Evolutionary conservation across 805 yeast species (phyloP), one percentile per base, ranked within the genome.

Genomic region (Pichia ethanolica): DNA sequence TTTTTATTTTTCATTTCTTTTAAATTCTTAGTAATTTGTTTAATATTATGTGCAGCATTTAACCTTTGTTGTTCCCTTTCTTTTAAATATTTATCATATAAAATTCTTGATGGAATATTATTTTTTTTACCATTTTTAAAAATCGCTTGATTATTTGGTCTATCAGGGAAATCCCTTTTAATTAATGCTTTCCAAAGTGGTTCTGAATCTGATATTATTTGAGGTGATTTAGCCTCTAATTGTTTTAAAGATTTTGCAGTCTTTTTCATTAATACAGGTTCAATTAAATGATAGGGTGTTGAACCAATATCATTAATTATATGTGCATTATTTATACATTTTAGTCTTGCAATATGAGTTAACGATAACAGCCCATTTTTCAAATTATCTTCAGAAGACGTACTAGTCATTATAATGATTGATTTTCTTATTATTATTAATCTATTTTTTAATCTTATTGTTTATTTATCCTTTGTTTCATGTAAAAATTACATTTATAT

Each of bases 201-300:
- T 52, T 77, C 81, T 4, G 75, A 63, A 39, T 67, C 60, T 1
- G 72, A 69, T 7, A 59, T 59, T 1, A 78, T 55, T 27, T 67
- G 75, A 5, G 77, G 75, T 40, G 78, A 73, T 42, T 56, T 61
- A 1, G 49, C 50, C 57, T 78, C 82, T 0, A 77, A 64, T 7
- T 55, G 49, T 35, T 60, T 60, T 14, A 78, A 62, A 44, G 77
- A 73, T 51, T 69, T 72, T 4, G 75, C 71, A 4, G 71, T 67
- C 68, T 77, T 73, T 47, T 69, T 70, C 50, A 55, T 58, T 11
- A 78, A 62, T 1, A 78, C 62, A 0, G 82, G 81, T 53, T 66
- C 71, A 10, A 77, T 64, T 12, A 78, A 58, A 56, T 75, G 81
- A 54, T 70, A 77, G 1, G 71, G 71, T 5, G 68, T 53, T 3